Evolutionary conservation across 2,329 filamentous ascomycete genomes (phyloP).

Genomic region (Acrodontium crateriforme): DNA sequence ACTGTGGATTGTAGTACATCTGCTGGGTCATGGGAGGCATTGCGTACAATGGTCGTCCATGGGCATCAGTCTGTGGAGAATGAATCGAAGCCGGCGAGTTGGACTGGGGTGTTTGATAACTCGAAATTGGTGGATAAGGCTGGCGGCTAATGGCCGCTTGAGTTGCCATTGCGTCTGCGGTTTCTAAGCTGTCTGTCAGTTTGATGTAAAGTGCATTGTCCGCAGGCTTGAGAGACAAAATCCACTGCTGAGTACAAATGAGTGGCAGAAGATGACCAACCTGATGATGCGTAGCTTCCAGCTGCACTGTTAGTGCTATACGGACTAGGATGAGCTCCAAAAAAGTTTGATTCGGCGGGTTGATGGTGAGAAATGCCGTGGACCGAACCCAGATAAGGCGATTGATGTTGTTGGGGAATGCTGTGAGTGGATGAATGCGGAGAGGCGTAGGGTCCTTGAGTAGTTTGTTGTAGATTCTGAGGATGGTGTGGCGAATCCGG

Average conservation of each 20-base stretch:
- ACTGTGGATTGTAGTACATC: conserved; percentile 56
- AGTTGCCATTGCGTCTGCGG: conserved; percentile 55
- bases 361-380: conserved; percentile 49
- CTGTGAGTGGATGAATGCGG: conserved; percentile 49
- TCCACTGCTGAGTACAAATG: background rate
- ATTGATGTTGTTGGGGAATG: conserved; percentile 33
- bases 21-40: conserved; percentile 69
- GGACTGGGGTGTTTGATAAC: conserved; percentile 85
- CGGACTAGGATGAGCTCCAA: conserved; percentile 64
- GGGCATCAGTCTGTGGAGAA: conserved; percentile 82
- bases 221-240: background rate
- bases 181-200: conserved; percentile 52
- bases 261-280: conserved; percentile 42
- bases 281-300: conserved; percentile 75
- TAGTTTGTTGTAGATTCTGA: conserved; percentile 44
- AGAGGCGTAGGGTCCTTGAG: conserved; percentile 50
- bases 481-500: conserved; percentile 48
- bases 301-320: conserved; percentile 73
- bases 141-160: conserved; percentile 49
- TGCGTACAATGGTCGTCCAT: conserved; percentile 71
- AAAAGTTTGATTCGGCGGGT: conserved; percentile 55
- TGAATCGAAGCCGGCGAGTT: conserved; percentile 89
- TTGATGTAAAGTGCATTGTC: conserved; percentile 3
- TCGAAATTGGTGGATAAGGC: conserved; percentile 62
- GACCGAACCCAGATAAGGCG: conserved; percentile 53